Base-by-base conservation (phyloP, 306 rosid genomes). In the Arachis stenosperma region DNA sequence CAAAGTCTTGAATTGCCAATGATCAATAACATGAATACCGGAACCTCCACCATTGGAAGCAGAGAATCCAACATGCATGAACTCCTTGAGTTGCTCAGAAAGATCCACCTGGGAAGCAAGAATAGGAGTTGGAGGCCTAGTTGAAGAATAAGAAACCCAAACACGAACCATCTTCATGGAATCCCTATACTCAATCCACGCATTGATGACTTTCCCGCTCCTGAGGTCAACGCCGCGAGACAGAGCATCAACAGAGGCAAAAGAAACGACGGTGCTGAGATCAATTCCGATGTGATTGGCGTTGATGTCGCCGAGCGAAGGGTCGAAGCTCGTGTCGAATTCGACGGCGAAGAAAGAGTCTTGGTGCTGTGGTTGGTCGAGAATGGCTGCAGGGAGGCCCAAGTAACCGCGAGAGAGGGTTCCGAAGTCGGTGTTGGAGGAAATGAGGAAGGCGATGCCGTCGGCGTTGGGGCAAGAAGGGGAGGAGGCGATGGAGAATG, bases 41-140 rank as follows among this genome's bases (percentile, higher is more conserved):
- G 93, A 87, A 11, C 98, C 98, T 8, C 74, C 75, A 8, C 90
- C 91, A 70, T 87, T 90, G 4, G 97, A 87, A 3, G 90, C 89
- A n/a, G 93, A 87, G 81, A 92, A 92, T 0, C 97, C 97, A 9
- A 92, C 91, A 72, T 78, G 87, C 97, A 90, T 88, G 60, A 79
- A 87, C 83, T 87, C 92, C 56, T 81, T 75, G 54, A 92, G 75
- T 6, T 56, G 79, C 41, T 76, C 55, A 9, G 95, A 84, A 46
- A 92, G 92, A 56, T 92, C 95, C n/a, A 92, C 40, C 48, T 74
- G 73, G 7, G 85, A 80, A 57, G 78, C 88, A 37, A 92, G 82
- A 77, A 88, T 37, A 0, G 98, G 97, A 43, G 71, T 70, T 4
- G 67, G 50, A 6, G 97, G 96, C 53, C 90, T 57, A 40, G 56